A percentile compares a stretch with the other conserved stretches of the same genome.
These are phyloP conservation scores for Annulohypoxylon bovei DNA, from an alignment of 495 filamentous ascomycete species.

Conservation along the genomic window DNA sequence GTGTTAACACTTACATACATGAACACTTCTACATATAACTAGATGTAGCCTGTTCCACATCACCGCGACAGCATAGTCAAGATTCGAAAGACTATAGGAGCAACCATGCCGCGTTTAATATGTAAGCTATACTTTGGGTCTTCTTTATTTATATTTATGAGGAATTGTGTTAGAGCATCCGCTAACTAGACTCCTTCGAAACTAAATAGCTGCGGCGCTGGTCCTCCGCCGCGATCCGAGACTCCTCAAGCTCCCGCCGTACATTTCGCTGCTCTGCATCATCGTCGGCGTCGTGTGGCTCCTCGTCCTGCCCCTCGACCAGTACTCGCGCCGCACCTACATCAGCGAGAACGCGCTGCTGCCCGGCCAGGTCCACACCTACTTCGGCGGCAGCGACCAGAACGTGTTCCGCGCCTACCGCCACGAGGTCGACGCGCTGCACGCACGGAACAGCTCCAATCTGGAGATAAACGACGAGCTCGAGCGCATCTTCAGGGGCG, in stretches of 20 bases:
- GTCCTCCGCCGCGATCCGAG: constrained; percentile 72
- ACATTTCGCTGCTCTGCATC: constrained; percentile 87
- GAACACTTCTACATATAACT: neutral
- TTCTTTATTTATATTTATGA: neutral
- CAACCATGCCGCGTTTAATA: constrained; percentile 47
- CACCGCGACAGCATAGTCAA: constrained; percentile 2
- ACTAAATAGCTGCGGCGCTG: constrained; percentile 58
- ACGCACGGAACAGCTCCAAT: constrained; percentile 55
- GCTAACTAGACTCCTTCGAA: constrained; percentile 18
- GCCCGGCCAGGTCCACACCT: constrained; percentile 96
- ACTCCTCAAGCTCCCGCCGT: constrained; percentile 78
- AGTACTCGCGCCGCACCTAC: constrained; percentile 92
- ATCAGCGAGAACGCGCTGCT: constrained; percentile 97
- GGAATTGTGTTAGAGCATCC: neutral
- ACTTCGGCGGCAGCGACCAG: constrained; percentile 95
- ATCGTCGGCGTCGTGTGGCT: constrained; percentile 91
- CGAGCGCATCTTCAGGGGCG: constrained; percentile 74
- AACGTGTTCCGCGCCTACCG: constrained; percentile 93
- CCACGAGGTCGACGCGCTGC: constrained; percentile 77
- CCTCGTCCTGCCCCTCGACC: constrained; percentile 88
- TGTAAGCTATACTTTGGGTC: constrained; percentile 29
- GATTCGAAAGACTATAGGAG: constrained; percentile 2
- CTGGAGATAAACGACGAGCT: constrained; percentile 71
- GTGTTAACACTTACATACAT: neutral
- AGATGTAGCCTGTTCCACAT: constrained; percentile 22